phyloP scores from a whole-genome alignment of 805 yeast genomes.

The Candida sanyiensis region DNA sequence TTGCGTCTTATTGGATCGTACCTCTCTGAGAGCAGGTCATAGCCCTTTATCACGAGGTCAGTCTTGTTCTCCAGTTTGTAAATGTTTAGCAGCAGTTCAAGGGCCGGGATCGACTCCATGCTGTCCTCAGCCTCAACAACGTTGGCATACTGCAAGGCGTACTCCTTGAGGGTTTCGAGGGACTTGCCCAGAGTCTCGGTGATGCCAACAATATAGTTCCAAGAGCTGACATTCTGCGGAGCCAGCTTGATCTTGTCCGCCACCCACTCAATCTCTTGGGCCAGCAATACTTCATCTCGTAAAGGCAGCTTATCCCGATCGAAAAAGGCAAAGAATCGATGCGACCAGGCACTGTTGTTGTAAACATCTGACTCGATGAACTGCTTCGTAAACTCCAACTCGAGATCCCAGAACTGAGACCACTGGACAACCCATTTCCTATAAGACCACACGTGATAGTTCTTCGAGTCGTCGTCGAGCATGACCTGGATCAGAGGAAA shows the following conservation, averaged over 20 bases:
- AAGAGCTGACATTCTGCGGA: slow-evolving; percentile 78
- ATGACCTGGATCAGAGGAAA: slow-evolving; percentile 58
- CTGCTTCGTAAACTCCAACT: slow-evolving; percentile 43
- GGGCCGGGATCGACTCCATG: slow-evolving; percentile 49
- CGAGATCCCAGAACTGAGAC: slow-evolving; percentile 46
- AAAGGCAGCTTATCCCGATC: slow-evolving; percentile 15
- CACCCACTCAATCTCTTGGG: slow-evolving; percentile 50
- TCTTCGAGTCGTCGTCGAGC: slow-evolving; percentile 76
- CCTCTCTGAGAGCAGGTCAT: slow-evolving; percentile 42
- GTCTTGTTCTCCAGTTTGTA: slow-evolving; percentile 27
- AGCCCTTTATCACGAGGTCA: slow-evolving; percentile 38
- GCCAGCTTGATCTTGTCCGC: slow-evolving; percentile 45
- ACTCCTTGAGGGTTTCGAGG: slow-evolving; percentile 36
- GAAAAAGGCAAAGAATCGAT: slow-evolving; percentile 57
- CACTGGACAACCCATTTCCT: slow-evolving; percentile 72
- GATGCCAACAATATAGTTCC: slow-evolving; percentile 77
- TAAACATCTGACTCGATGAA: slow-evolving; percentile 59
- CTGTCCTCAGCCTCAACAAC: slow-evolving; percentile 17
- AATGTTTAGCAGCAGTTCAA: slow-evolving; percentile 55
- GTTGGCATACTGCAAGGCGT: slow-evolving; percentile 40
- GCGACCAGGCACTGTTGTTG: slow-evolving; percentile 93
- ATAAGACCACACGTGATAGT: slow-evolving; percentile 96
- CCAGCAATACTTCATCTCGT: slow-evolving; percentile 22
- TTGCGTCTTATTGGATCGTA: slow-evolving; percentile 59
- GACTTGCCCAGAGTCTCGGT: slow-evolving; percentile 29